Base-by-base conservation (phyloP, 2,329 filamentous ascomycete species). In the Penicillium occitanis region DNA sequence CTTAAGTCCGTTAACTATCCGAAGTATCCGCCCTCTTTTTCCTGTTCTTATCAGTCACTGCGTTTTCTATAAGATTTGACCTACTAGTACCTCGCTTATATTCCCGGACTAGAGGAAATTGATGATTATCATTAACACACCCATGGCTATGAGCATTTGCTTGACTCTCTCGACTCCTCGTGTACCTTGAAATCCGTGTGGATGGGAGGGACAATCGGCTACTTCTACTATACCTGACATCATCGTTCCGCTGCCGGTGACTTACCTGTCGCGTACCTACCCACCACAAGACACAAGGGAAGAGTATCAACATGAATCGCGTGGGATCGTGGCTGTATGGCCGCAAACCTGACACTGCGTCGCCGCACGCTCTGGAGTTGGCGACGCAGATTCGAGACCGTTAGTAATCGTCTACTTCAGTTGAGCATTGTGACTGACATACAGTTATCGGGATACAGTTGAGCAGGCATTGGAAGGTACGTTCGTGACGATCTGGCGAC, bases 281-380 rank as follows among this genome's bases (percentile, higher is more conserved):
- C 11, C 25, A 60, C 22, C 35, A 30, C 40, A 1, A 33, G 10
- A 19, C 8, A 42, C 5, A n/a, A 51, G 28, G 13, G 10, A 5
- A 4, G n/a, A 25, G 3, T 8, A 63, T 19, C 50, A 63, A 33
- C n/a, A 81, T 81, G 79, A 71, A 79, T 63, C 73, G 75, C 58
- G 74, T 81, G 63, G 79, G 79, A 63, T 78, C 78, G 63, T 82
- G 80, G 80, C 73, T 82, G n/a, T 80, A 79, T 67, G 76, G 76
- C 73, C 80, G 79, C 67, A 78, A 78, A 73, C 73, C 75, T 25
- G 73, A 71, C 64, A 78, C 72, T 72, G 76, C 79, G 60, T 84
- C 84, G 48, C 84, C 83, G 13, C 84, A 83, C 73, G 87, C 84
- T 50, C 72, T 89, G 66, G 86, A 84, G 73, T 83, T 86, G 68